These are phyloP conservation scores for Lachnellula occidentalis DNA, from an alignment of 2,329 filamentous ascomycete genomes.

Conservation along the genomic window DNA sequence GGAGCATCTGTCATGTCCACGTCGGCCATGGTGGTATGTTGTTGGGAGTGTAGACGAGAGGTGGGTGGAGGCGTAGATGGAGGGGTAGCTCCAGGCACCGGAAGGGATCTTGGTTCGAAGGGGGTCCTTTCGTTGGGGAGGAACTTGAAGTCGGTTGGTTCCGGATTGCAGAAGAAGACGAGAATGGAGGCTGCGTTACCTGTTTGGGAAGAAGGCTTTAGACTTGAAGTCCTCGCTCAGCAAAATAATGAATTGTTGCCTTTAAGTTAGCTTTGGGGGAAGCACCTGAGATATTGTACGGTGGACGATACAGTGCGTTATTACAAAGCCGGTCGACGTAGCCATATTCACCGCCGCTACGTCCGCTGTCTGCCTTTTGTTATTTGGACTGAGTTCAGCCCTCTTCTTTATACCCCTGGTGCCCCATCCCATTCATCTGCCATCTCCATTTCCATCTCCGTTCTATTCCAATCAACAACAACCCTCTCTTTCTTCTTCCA, in stretches of 20 bases:
- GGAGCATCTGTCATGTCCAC: constrained; percentile 93
- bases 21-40: constrained; percentile 66
- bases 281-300: neutral
- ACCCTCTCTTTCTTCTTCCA: neutral
- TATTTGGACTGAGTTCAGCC: no score
- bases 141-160: neutral
- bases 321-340: no score
- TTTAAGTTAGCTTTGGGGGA: neutral
- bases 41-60: neutral
- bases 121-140: no score
- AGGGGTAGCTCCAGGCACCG: constrained; percentile 14
- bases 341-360: no score
- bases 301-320: no score
- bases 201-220: no score
- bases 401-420: no score
- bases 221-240: neutral
- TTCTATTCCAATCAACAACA: constrained; percentile 8
- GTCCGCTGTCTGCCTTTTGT: no score
- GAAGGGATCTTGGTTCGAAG: neutral
- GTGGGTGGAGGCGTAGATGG: constrained; percentile 6
- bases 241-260: neutral
- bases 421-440: neutral
- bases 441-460: constrained; percentile 4
- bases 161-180: neutral
- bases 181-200: no score